These are phyloP conservation scores for Pseudogymnoascus verrucosus DNA, from an alignment of 2,329 filamentous ascomycete genomes.

Conservation along the genomic window DNA sequence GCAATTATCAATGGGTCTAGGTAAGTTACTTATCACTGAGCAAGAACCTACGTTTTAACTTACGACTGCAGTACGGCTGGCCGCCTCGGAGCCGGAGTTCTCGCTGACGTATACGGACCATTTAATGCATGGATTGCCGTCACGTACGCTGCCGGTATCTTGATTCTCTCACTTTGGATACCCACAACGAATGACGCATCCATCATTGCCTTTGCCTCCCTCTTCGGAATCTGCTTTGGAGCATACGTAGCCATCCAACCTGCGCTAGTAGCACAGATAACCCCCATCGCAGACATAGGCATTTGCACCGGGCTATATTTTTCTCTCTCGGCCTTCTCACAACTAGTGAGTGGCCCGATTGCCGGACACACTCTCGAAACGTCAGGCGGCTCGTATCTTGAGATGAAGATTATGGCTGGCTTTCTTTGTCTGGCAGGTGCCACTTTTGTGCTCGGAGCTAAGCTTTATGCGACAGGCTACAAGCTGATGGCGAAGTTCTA, in stretches of 20 bases:
- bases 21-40: constrained; percentile 16
- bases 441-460: constrained; percentile 1
- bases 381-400: neutral
- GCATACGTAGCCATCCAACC: constrained; percentile 54
- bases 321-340: constrained; percentile 51
- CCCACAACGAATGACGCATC: constrained; percentile 41
- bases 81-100: constrained; percentile 40
- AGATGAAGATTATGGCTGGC: constrained; percentile 2
- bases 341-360: constrained; percentile 56
- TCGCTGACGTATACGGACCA: constrained; percentile 42
- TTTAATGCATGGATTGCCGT: constrained; percentile 38
- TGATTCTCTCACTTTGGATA: constrained; percentile 42
- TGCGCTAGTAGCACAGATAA: constrained; percentile 58
- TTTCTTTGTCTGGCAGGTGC: constrained; percentile 1
- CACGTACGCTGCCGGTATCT: constrained; percentile 26
- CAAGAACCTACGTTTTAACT: neutral
- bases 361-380: constrained; percentile 48
- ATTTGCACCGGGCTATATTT: constrained; percentile 56
- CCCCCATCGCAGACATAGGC: constrained; percentile 58
- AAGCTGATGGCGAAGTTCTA: neutral
- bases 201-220: constrained; percentile 50
- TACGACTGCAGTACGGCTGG: constrained; percentile 36
- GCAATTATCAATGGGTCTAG: constrained; percentile 41
- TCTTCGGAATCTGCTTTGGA: constrained; percentile 60
- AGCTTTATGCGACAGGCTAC: neutral